phyloP scores from a whole-genome alignment of 305 asterid species.

The Fraxinus floribunda region DNA sequence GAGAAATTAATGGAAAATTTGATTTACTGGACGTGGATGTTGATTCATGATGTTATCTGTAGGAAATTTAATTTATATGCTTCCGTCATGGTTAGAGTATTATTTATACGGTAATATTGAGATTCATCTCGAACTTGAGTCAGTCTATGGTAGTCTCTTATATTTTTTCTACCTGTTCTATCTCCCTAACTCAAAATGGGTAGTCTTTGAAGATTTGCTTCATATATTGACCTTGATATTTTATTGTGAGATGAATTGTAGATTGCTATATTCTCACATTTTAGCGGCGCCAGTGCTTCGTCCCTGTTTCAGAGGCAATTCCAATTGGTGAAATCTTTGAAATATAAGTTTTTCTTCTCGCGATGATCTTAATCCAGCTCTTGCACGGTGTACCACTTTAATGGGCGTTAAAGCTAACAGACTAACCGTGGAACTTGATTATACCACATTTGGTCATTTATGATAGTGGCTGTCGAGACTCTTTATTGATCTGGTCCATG shows the following conservation, averaged over 20 bases:
- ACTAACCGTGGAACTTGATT: neutral
- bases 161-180: neutral
- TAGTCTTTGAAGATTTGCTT: neutral
- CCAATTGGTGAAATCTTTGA: neutral
- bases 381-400: neutral
- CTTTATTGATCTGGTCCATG: neutral
- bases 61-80: neutral
- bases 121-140: neutral
- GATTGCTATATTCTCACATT: neutral
- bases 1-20: neutral
- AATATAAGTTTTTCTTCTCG: neutral
- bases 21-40: neutral
- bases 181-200: neutral
- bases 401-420: neutral
- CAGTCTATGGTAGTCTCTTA: neutral
- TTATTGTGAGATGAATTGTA: neutral
- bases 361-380: neutral
- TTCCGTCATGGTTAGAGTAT: neutral
- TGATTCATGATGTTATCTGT: neutral
- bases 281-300: neutral
- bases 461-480: neutral
- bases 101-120: neutral
- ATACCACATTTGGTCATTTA: neutral
- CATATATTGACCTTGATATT: neutral
- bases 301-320: neutral